Evolutionary conservation across 352 stramenopile genomes (phyloP), one percentile per base, ranked within the genome.

Genomic region (Phytophthora niederhauseri): DNA sequence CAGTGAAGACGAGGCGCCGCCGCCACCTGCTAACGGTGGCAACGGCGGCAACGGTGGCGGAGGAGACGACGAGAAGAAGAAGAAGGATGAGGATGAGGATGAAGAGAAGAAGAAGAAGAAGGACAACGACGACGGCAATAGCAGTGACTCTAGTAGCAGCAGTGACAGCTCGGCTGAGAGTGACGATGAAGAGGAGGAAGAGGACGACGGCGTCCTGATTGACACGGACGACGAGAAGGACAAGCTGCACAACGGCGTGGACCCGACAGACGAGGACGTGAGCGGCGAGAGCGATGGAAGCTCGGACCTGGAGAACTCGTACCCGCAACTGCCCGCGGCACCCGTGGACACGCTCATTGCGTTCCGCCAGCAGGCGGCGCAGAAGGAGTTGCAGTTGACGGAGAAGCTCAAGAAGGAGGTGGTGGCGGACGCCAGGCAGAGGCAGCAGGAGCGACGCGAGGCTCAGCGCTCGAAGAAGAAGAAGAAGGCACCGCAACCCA

Each of bases 271-370:
- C 30, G 76, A 82, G 4, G 72, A 75, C 2, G 46, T 75, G 9
- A 82, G 66, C 56, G 73, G 59, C 52, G 78, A 85, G 45, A 92
- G 85, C 64, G 83, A 90, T 53, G 81, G 65, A 57, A 84, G 73
- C 22, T 87, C 79, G 0, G 82, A 92, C 38, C 52, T 89, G 19
- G 82, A 93, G 38, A 84, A 73, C 24, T 81, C 82, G 24, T 93
- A 93, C 36, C 85, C 83, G 31, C 64, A 75, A 36, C 63, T 94
- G 9, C 81, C 86, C 0, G 52, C 74, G 7, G 75, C 85, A 9
- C 84, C 84, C 1, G 81, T 94, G 20, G 86, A 94, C 50, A 66
- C 69, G 8, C 53, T 94, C 3, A 83, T 94, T 52, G 60, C 74
- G 5, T 68, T 84, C 22, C 78, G 82, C 41, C 84, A 87, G 51